Evolutionary conservation across 345 rosid species (phyloP), one percentile per base, ranked within the genome.

Genomic region (Brassica incana): DNA sequence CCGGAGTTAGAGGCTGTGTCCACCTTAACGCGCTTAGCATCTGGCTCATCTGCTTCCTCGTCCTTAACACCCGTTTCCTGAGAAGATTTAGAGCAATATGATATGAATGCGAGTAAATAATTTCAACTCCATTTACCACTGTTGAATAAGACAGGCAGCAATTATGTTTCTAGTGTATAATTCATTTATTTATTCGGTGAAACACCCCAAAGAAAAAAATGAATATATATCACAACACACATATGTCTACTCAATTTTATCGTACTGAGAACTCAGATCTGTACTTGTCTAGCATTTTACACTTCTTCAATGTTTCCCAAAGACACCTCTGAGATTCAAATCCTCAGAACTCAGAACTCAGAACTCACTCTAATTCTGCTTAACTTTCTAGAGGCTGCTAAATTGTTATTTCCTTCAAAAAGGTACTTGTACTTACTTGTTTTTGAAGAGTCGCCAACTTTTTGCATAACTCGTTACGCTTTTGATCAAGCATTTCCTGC

Each of bases 401-500:
- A 27, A 7, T 54, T 56, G 10, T 43, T 58, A 4, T 75, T 56
- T 71, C 23, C 33, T 30, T 25, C 4, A 3, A 59, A 64, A 30
- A 6, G 18, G 65, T 45, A 80, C 66, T 67, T 18, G 66, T 30
- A 52, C 60, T 72, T 84, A 88, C 95, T 67, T 90, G 95, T 90
- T 89, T 95, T 81, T 84, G 85, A 74, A 95, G 88, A 64, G 88
- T 87, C 50, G 88, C 88, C 89, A 93, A 80, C 78, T 88, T 83
- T 56, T 88, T 90, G 63, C 88, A 87, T 80, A 90, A 95, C 77
- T 93, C 92, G 43, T 80, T 89, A 63, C 95, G 88, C 83, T 92
- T 93, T 88, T 86, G 92, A 73, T 88, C 99, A 83, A 95, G 86
- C 87, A 89, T 78, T 83, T 93, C 92, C 83, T 86, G 99, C 87